These are phyloP conservation scores for Skeletonema tropicum DNA, from an alignment of 108 stramenopile species.

Conservation along the genomic window DNA sequence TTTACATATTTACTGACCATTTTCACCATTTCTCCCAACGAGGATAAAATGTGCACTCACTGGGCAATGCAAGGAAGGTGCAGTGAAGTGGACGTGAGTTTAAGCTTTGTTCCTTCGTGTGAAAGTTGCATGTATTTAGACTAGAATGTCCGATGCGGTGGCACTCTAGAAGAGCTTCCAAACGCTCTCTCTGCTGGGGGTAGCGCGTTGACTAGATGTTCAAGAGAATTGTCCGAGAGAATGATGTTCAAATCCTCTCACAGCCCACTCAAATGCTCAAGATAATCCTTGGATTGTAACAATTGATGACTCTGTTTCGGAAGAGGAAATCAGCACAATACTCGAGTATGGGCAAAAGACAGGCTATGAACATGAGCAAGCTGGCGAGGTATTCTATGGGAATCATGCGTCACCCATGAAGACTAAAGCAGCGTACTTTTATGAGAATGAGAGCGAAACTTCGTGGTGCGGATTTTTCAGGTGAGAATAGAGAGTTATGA, in stretches of 20 bases:
- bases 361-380: too few relatives aligned
- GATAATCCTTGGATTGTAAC: constrained; percentile 73
- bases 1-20: too few relatives aligned
- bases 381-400: too few relatives aligned
- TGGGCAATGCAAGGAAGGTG: constrained; percentile 85
- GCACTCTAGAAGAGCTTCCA: constrained; percentile 25
- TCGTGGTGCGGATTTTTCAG: constrained; percentile 63
- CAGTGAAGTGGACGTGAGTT: too few relatives aligned
- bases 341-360: too few relatives aligned
- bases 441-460: constrained; percentile 56
- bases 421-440: constrained; percentile 43
- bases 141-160: too few relatives aligned
- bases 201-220: constrained; percentile 63
- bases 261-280: constrained; percentile 48
- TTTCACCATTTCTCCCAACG: too few relatives aligned
- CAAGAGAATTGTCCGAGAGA: constrained; percentile 62
- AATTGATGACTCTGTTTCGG: too few relatives aligned
- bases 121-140: too few relatives aligned
- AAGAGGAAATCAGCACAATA: too few relatives aligned
- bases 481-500: too few relatives aligned
- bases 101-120: too few relatives aligned
- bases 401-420: constrained; percentile 18
- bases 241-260: constrained; percentile 67
- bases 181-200: constrained; percentile 60
- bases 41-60: constrained; percentile 66